Evolutionary conservation across 2,329 filamentous ascomycete species (phyloP).

Genomic region (Arthrobotrys musiformis): DNA sequence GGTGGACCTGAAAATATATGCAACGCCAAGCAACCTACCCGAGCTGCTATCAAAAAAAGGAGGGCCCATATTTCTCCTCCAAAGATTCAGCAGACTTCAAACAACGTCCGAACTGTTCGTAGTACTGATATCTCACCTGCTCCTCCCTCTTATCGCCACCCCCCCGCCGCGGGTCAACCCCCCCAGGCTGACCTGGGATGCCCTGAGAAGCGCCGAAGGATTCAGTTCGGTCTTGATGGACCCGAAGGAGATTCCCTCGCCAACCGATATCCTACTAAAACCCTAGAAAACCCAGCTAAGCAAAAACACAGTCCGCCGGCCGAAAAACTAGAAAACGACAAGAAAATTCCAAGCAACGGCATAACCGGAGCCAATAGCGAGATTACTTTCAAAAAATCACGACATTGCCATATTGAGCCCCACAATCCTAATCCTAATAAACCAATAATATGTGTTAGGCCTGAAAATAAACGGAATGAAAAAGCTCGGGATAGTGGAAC

Average conservation of each 20-base stretch:
- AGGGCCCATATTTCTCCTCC: constrained; percentile 22
- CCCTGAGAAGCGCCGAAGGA: constrained; percentile 51
- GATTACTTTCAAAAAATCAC: constrained; percentile 32
- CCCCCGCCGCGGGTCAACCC: background rate
- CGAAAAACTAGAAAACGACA: background rate
- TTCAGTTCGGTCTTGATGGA: constrained; percentile 18
- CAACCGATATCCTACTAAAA: background rate
- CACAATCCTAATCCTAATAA: background rate
- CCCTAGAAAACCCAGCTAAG: background rate
- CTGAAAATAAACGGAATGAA: constrained; percentile 25
- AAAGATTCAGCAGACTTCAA: background rate
- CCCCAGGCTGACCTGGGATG: background rate
- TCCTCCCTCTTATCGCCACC: constrained; percentile 2
- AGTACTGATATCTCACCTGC: constrained; percentile 16
- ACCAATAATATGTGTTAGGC: constrained; percentile 38
- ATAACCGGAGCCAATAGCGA: constrained; percentile 26
- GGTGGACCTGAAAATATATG: background rate
- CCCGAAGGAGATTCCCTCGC: constrained; percentile 12
- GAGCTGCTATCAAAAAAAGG: constrained; percentile 3
- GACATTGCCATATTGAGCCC: constrained; percentile 30
- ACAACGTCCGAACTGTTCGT: constrained; percentile 9
- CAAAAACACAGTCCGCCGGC: background rate
- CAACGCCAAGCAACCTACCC: background rate
- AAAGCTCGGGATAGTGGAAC: constrained; percentile 33
- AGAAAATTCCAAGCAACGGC: constrained; percentile 1